Percentiles rank a stretch among this genome's conserved stretches.
These are phyloP conservation scores for Dendrobium catenatum DNA, from an alignment of 106 monocot genomes.

Conservation along the genomic window DNA sequence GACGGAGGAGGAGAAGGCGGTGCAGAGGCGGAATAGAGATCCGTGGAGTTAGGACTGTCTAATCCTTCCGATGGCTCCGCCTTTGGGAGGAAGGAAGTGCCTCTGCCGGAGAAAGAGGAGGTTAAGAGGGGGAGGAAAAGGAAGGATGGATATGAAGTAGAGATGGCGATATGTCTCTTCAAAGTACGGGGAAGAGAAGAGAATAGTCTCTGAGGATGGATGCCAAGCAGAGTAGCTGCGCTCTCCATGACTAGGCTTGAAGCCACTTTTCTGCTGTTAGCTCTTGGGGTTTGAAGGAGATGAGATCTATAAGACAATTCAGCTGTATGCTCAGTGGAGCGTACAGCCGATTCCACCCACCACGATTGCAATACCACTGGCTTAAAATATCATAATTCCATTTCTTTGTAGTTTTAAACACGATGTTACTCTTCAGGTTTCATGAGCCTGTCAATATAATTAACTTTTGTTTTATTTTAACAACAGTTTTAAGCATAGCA, in stretches of 20 bases:
- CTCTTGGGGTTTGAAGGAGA: not conserved
- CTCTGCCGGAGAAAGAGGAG: not conserved
- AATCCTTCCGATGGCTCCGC: slow-evolving; percentile 1
- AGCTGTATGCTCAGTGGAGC: not conserved
- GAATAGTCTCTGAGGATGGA: not conserved
- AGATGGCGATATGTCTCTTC: not conserved
- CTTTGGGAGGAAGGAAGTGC: not conserved
- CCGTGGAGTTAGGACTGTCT: not conserved
- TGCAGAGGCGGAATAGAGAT: not conserved
- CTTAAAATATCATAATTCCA: too few species aligned
- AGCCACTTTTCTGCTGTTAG: not conserved
- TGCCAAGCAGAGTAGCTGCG: not conserved
- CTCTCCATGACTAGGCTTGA: not conserved
- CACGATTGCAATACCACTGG: too few species aligned
- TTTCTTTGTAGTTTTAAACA: too few species aligned
- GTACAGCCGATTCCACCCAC: not conserved
- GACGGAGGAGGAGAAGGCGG: slow-evolving; percentile 3
- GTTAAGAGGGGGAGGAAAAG: not conserved
- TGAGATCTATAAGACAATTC: not conserved
- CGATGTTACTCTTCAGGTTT: too few species aligned
- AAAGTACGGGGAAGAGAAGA: not conserved
- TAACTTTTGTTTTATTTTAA: too few species aligned
- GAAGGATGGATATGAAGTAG: not conserved
- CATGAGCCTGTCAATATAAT: too few species aligned
- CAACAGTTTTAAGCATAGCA: too few species aligned